These are phyloP conservation scores for Ulmus americana DNA, from an alignment of 331 rosid genomes.

Conservation along the genomic window DNA sequence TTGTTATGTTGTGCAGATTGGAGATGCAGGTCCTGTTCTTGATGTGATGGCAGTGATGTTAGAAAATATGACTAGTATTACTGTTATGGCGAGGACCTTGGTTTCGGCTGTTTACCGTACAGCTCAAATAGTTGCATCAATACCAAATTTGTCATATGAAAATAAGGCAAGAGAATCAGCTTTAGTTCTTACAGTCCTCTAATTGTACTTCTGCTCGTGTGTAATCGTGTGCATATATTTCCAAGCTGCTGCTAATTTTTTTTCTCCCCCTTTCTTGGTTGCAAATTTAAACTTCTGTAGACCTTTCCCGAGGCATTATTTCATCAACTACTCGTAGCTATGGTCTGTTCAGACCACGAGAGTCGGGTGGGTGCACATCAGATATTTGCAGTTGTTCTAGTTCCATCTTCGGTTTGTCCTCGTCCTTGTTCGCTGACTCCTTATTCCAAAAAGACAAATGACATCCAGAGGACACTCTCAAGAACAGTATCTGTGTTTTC, in stretches of 20 bases:
- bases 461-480: slow-evolving; percentile 22
- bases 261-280: background rate
- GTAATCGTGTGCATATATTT: background rate
- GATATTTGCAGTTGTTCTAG: slow-evolving; percentile 25
- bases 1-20: slow-evolving; percentile 9
- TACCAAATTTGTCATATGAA: slow-evolving; percentile 38
- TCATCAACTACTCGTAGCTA: slow-evolving; percentile 31
- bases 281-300: slow-evolving; percentile 15
- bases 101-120: slow-evolving; percentile 42
- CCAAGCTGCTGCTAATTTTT: background rate
- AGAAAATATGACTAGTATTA: slow-evolving; percentile 29
- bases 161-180: slow-evolving; percentile 33
- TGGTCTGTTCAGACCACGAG: slow-evolving; percentile 26
- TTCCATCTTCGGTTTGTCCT: slow-evolving; percentile 31
- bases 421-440: slow-evolving; percentile 12
- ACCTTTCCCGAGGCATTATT: slow-evolving; percentile 42
- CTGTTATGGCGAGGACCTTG: slow-evolving; percentile 31
- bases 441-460: slow-evolving; percentile 11
- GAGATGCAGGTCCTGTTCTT: slow-evolving; percentile 38
- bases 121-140: slow-evolving; percentile 37
- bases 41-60: slow-evolving; percentile 44
- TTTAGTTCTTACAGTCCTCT: background rate
- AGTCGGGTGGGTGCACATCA: slow-evolving; percentile 25
- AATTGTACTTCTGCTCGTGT: background rate
- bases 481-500: slow-evolving; percentile 40